Percentiles rank a stretch among this genome's conserved stretches.
These are phyloP conservation scores for Pichia paraexigua DNA, from an alignment of 805 yeast species.

Conservation along the genomic window DNA sequence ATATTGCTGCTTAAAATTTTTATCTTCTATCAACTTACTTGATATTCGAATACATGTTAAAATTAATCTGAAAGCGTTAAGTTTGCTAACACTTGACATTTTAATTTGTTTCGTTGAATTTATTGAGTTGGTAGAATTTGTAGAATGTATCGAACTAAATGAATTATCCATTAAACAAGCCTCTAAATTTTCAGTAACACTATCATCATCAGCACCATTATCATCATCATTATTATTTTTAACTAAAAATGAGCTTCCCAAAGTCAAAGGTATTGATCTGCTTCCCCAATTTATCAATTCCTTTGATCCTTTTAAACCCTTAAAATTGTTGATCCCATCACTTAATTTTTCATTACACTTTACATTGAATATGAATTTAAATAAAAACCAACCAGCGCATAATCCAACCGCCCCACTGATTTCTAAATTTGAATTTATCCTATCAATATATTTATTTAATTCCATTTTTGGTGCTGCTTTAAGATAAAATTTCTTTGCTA, in stretches of 20 bases:
- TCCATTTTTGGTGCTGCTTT: slow-evolving; percentile 25
- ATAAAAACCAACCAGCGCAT: slow-evolving; percentile 26
- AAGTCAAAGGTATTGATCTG: slow-evolving; percentile 4
- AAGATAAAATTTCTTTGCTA: slow-evolving; percentile 25
- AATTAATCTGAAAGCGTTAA: slow-evolving; percentile 34
- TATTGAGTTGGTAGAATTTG: neutral
- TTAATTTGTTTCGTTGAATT: neutral
- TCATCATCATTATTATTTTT: neutral
- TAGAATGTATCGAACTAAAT: neutral
- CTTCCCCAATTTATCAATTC: neutral
- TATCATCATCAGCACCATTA: neutral
- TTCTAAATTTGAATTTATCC: slow-evolving; percentile 25
- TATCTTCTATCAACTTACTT: slow-evolving; percentile 36
- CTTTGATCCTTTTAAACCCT: neutral
- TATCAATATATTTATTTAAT: slow-evolving; percentile 22
- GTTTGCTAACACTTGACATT: slow-evolving; percentile 19
- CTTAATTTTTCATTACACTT: slow-evolving; percentile 11
- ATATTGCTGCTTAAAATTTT: slow-evolving; percentile 34
- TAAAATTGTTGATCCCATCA: slow-evolving; percentile 8
- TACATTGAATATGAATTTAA: slow-evolving; percentile 25
- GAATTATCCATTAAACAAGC: neutral
- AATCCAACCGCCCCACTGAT: slow-evolving; percentile 27
- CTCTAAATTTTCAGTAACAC: neutral
- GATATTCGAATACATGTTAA: slow-evolving; percentile 34
- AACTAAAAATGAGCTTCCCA: slow-evolving; percentile 1